A percentile compares a stretch with the other conserved stretches of the same genome.
Conservation (phyloP, 805 yeast species). For the Kuraishia molischiana region DNA sequence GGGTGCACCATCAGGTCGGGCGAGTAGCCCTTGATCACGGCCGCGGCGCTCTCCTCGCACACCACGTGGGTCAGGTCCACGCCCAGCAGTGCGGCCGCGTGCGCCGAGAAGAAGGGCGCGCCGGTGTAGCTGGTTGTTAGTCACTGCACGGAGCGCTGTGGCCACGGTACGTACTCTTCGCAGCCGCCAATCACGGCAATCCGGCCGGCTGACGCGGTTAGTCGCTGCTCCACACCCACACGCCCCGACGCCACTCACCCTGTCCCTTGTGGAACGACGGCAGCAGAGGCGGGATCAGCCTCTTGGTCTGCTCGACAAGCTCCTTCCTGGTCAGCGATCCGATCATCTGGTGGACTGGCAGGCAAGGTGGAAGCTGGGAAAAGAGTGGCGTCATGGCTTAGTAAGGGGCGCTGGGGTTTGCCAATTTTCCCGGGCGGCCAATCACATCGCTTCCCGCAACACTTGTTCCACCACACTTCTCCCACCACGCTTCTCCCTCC, state of each 20-base stretch:
- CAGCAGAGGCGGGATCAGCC: constrained; percentile 66
- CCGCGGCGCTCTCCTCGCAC: constrained; percentile 74
- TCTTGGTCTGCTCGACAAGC: constrained; percentile 38
- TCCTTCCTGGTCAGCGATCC: too few relatives aligned
- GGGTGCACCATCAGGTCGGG: constrained; percentile 98
- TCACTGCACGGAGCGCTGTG: too few relatives aligned
- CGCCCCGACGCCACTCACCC: constrained; percentile 17
- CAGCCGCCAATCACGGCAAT: constrained; percentile 88
- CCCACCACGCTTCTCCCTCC: too few relatives aligned
- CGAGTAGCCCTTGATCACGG: constrained; percentile 75
- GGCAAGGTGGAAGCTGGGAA: too few relatives aligned
- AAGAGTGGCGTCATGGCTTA: too few relatives aligned
- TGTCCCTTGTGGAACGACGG: constrained; percentile 83
- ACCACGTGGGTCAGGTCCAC: constrained; percentile 83
- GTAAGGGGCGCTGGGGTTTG: too few relatives aligned
- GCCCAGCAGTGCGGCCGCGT: constrained; percentile 77
- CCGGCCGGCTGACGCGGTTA: constrained; percentile 46
- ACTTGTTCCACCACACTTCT: too few relatives aligned
- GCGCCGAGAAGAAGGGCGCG: constrained; percentile 88
- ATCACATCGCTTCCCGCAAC: too few relatives aligned
- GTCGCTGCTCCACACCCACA: neutral
- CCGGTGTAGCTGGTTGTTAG: constrained; percentile 60
- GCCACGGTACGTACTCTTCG: constrained; percentile 49
- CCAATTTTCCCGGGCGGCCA: too few relatives aligned
- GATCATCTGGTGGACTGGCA: too few relatives aligned